Percentiles rank a stretch among this genome's conserved stretches.
Conservation (phyloP, 306 rosid species). For the Vicia villosa region DNA sequence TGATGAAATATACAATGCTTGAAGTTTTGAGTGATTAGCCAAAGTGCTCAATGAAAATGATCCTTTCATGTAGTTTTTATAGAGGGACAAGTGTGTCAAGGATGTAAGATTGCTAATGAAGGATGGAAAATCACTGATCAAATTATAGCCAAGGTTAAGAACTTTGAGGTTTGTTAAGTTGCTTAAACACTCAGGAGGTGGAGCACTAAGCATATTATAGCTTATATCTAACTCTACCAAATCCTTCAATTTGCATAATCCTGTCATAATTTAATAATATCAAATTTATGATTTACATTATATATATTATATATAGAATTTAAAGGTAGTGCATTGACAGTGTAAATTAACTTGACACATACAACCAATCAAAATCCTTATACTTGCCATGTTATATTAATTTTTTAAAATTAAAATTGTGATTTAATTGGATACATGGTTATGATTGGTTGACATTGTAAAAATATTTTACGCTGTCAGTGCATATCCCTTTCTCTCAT, state of each 20-base stretch:
- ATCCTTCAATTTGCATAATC: conserved; percentile 16
- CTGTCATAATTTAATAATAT: neutral
- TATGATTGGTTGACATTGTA: no score
- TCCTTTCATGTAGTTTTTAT: conserved; percentile 21
- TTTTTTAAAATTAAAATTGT: no score
- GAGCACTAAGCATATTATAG: neutral
- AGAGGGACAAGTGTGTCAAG: neutral
- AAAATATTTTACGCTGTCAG: no score
- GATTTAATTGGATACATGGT: no score
- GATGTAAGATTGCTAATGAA: conserved; percentile 15
- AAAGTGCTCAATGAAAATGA: conserved; percentile 29
- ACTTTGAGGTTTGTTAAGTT: conserved; percentile 2
- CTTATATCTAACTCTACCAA: conserved; percentile 18
- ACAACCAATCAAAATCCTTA: no score
- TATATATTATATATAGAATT: no score
- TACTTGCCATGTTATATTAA: no score
- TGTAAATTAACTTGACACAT: no score
- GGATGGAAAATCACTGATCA: neutral
- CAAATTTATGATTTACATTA: no score
- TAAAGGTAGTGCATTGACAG: no score
- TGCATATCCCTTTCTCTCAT: no score
- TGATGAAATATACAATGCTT: conserved; percentile 7
- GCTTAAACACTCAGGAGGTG: conserved; percentile 21
- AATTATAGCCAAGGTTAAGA: conserved; percentile 20
- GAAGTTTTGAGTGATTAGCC: conserved; percentile 39